Base-by-base conservation (phyloP, 2,329 filamentous ascomycete genomes). In the Fusarium tuaranense region DNA sequence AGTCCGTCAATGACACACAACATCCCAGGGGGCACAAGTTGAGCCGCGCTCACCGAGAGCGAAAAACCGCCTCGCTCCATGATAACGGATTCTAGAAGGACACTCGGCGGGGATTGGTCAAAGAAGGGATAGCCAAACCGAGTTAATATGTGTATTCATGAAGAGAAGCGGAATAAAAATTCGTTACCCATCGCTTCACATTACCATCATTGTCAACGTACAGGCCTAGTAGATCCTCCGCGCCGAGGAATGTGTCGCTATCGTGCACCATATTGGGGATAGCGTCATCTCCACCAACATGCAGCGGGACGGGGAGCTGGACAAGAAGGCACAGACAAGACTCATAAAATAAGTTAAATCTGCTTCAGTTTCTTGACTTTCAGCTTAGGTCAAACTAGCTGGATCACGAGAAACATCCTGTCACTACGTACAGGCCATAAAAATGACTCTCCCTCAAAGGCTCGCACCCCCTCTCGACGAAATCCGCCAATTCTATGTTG, bases 401-500 rank as follows among this genome's bases (percentile, higher is more conserved):
- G 3, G 16, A 25, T 25, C 8, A 25, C 44, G 25, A 48, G 22
- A 9, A 25, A 25, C 44, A 16, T 14, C 16, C 20, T 25, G 13
- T 13, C 14, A 46, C 41, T 20, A 22, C 44, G 44, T 48, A 5
- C 22, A 25, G 18, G 22, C n/a, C 8, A n/a, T 20, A 27, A 46
- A 13, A 20, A 80, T 80, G 79, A 10, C 65, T 2, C 8, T 76
- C 8, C 78, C 80, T 1, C 79, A 80, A 27, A 51, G 78, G 9
- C 60, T 18, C 1, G 41, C 51, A 1, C 76, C 78, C 5, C 38
- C 60, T 0, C 1, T 63, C 0, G 65, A 79, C 0, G 67, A 74
- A 1, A 44, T 82, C 4, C 63, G 71, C 1, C n/a, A 73, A 5
- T 80, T 76, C 2, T 81, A 81, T 6, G 39, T 82, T 0, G 79